Evolutionary conservation across 2,329 filamentous ascomycete genomes (phyloP), one percentile per base, ranked within the genome.

Genomic region (Fusarium sp.): DNA sequence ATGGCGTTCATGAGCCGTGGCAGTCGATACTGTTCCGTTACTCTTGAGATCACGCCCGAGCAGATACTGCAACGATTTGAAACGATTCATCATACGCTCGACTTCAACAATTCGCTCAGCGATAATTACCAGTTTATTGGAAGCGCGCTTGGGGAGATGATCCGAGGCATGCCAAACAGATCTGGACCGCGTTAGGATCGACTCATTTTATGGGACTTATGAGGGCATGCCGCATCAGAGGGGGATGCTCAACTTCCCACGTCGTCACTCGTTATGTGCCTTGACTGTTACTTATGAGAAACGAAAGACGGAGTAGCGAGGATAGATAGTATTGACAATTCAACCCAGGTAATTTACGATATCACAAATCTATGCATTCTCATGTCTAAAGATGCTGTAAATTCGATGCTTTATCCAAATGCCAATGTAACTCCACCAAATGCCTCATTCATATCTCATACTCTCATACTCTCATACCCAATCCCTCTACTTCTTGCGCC

Each of bases 361-460:
- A 20, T 10, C 13, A 13, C 32, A 29, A 58, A 46, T 11, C 24
- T 51, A 13, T 20, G 1, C 30, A 34, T 44, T 61, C 14, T 41
- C 13, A 13, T 22, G 20, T 20, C 14, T 18, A 44, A 49, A 37
- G 27, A 65, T 61, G 45, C 30, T 20, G 5, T 34, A 14, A 25
- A 14, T 30, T 25, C 16, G 7, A 32, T 47, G 63, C 14, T 16
- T 45, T 22, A 56, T 45, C 8, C 24, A 64, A 58, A 52, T 59
- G 32, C 18, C 25, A 55, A n/a, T 22, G 20, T 37, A 68, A 68
- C 64, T 68, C 59, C 48, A 25, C 18, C 45, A 27, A 3, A 60
- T 56, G 53, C 58, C 64, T 62, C 49, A 29, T 20, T 42, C 49
- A 51, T 62, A n/a, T 61, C 34, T 57, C 57, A 42, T 57, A 44